Percentiles rank a stretch among this genome's conserved stretches.
Evolutionary conservation across 805 yeast species (phyloP).

Genomic region (Candida piceae): DNA sequence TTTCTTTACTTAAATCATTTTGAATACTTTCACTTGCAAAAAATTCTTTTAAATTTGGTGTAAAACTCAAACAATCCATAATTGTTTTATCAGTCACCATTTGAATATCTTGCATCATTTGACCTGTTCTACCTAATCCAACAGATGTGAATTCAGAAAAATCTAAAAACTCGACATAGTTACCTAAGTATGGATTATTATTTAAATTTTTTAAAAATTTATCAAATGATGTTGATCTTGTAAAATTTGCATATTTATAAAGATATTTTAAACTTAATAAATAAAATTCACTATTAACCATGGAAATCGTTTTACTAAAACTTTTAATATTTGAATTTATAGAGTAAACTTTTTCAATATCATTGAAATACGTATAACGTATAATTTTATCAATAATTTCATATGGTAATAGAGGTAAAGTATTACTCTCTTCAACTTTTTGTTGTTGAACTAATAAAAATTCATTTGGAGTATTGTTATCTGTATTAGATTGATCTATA

Average conservation of each 20-base stretch:
- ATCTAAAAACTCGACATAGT: conserved; percentile 70
- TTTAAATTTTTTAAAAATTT: conserved; percentile 55
- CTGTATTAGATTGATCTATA: not conserved
- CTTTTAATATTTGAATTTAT: conserved; percentile 27
- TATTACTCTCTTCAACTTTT: conserved; percentile 10
- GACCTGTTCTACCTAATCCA: conserved; percentile 83
- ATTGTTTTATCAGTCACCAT: conserved; percentile 80
- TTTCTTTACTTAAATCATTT: conserved; percentile 64
- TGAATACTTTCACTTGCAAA: conserved; percentile 82
- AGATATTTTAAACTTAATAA: conserved; percentile 52
- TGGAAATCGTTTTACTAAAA: conserved; percentile 22
- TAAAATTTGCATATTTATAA: conserved; percentile 66
- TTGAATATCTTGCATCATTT: conserved; percentile 88
- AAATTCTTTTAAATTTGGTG: conserved; percentile 72
- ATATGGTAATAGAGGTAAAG: conserved; percentile 25
- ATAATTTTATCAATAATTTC: conserved; percentile 30
- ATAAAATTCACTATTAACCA: conserved; percentile 55
- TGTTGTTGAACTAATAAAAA: conserved; percentile 12
- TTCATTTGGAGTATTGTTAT: conserved; percentile 9
- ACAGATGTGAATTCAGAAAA: conserved; percentile 85
- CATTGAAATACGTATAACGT: conserved; percentile 26
- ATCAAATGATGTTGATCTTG: conserved; percentile 77
- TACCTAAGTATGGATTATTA: conserved; percentile 44
- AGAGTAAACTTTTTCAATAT: conserved; percentile 23
- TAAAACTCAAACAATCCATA: conserved; percentile 50